Conservation (phyloP, 495 filamentous ascomycete species). For the Hypoxylon subgilvum region DNA sequence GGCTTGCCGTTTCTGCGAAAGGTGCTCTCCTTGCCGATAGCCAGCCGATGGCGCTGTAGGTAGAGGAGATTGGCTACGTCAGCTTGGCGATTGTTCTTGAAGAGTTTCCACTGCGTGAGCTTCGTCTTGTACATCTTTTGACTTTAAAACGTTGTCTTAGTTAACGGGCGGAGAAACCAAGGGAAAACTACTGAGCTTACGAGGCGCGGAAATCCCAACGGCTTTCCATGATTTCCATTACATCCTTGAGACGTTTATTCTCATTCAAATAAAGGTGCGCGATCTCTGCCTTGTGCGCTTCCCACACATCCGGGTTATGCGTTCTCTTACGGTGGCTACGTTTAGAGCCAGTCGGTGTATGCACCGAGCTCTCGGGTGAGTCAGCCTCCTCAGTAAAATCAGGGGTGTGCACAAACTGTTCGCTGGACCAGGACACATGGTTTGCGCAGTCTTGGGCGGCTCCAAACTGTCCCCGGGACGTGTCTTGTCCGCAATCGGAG, state of each 20-base stretch:
- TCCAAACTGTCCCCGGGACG: conserved; percentile 8
- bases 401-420: conserved; percentile 13
- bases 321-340: conserved; percentile 34
- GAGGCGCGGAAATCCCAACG: conserved; percentile 40
- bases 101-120: conserved; percentile 49
- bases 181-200: conserved; percentile 35
- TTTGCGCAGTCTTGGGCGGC: not conserved
- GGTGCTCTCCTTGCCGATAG: conserved; percentile 45
- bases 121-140: conserved; percentile 52
- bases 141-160: conserved; percentile 32
- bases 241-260: conserved; percentile 43
- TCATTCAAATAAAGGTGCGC: conserved; percentile 40
- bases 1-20: conserved; percentile 46
- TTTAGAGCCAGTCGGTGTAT: conserved; percentile 11
- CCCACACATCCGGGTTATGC: conserved; percentile 41
- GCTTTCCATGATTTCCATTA: conserved; percentile 99
- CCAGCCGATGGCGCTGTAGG: conserved; percentile 44
- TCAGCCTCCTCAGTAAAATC: conserved; percentile 6
- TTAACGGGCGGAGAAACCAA: conserved; percentile 11
- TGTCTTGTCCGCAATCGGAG: conserved; percentile 17
- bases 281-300: conserved; percentile 40
- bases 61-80: conserved; percentile 46
- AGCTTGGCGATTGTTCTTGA: conserved; percentile 47
- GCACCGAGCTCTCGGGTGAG: conserved; percentile 17
- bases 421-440: conserved; percentile 5